These are phyloP conservation scores for Zychaea mexicana DNA, from an alignment of 371 early-diverging fungal genomes.

Conservation along the genomic window DNA sequence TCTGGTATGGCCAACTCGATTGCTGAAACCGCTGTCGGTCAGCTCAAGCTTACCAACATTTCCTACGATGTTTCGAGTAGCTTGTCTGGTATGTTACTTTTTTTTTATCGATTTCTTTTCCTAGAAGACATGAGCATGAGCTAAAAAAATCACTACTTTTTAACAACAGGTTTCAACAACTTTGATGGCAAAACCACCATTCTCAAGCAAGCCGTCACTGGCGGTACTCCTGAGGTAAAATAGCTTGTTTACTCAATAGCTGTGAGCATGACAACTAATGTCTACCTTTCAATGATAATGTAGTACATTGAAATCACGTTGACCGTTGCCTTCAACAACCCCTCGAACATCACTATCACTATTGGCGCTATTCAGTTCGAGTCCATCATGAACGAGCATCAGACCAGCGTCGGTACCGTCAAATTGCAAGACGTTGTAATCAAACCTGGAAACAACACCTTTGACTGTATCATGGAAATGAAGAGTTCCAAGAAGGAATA, in stretches of 20 bases:
- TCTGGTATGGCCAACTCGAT: slow-evolving; percentile 49
- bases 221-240: slow-evolving; percentile 35
- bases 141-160: neutral
- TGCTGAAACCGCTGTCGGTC: slow-evolving; percentile 56
- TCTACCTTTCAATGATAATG: slow-evolving; percentile 26
- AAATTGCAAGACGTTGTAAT: slow-evolving; percentile 40
- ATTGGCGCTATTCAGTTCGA: slow-evolving; percentile 53
- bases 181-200: slow-evolving; percentile 47
- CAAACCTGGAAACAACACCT: slow-evolving; percentile 49
- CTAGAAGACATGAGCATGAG: no score
- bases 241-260: no score
- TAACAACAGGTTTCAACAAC: slow-evolving; percentile 32
- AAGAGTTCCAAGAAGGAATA: slow-evolving; percentile 23
- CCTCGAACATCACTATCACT: slow-evolving; percentile 56
- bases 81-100: slow-evolving; percentile 46
- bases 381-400: slow-evolving; percentile 33
- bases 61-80: slow-evolving; percentile 43
- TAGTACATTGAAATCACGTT: slow-evolving; percentile 22
- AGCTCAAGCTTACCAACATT: slow-evolving; percentile 46
- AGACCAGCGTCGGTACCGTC: slow-evolving; percentile 38
- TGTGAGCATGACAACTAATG: slow-evolving; percentile 13
- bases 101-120: neutral
- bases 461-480: slow-evolving; percentile 40
- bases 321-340: slow-evolving; percentile 28
- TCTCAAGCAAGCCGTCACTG: slow-evolving; percentile 37